Evolutionary conservation across 2,329 filamentous ascomycete genomes (phyloP), one percentile per base, ranked within the genome.

Genomic region (Coniochaeta prunicola): DNA sequence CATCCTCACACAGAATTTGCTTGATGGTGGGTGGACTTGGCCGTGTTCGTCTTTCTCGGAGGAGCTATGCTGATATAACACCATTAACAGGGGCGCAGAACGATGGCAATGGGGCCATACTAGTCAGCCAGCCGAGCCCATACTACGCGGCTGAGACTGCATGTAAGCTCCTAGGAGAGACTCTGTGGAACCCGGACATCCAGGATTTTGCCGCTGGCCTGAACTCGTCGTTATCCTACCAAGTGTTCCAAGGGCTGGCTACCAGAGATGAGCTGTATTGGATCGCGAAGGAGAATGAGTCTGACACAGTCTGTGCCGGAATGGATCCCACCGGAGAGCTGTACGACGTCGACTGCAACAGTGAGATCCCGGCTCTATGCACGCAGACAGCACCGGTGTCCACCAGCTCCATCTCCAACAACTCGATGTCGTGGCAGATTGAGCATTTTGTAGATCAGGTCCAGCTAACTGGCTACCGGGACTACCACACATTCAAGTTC

Each of bases 311-410:
- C 5, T 70, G 68, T 58, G 61, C 65, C 8, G 62, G 60, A 4
- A 64, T 69, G 45, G 65, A 69, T 40, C 66, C 68, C 9, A 64
- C 64, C 3, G 75, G 76, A 26, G 74, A 72, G 40, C 62, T 73
- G 0, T 65, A 74, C 1, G 68, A 68, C 5, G 60, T 76, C 30
- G 70, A 76, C 59, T 70, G 69, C 59, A 42, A 54, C n/a, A 58
- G 53, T 12, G 38, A 64, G 34, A 57, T 70, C n/a, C 69, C 69
- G 1, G 60, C 60, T 1, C 65, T 72, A 3, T 71, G 69, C 65
- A 67, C 70, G 3, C 69, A 72, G 57, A 66, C 60, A n/a, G 69
- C 69, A 0, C 66, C 65, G 4, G 60, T 68, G 8, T 69, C 67
- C 9, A 68, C 63, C 19, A 59, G 57, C 34, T 60, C 40, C 3